Base-by-base conservation (phyloP, 352 stramenopile species). In the Phytophthora litchii region DNA sequence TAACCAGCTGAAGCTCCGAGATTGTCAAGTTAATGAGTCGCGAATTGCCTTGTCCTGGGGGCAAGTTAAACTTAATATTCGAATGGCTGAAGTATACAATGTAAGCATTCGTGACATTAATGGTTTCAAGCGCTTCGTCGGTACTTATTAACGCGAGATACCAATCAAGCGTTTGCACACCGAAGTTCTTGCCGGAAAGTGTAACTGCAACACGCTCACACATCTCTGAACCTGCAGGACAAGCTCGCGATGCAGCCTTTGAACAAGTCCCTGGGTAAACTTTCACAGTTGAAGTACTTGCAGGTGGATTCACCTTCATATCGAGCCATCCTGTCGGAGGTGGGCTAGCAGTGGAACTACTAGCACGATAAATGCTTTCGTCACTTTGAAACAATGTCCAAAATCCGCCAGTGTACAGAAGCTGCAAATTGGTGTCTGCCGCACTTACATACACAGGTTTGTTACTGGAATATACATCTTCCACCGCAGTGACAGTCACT, bases 71-170 rank as follows among this genome's bases (percentile, higher is more conserved):
- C 38, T 77, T 69, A 57, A 89, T 83, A 29, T 64, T 68, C 0
- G 64, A 78, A 62, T 89, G 79, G 48, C 71, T 86, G 58, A 80
- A 89, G 58, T 74, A 85, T 2, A 83, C 42, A 41, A 86, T 72
- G 20, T 83, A 69, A 32, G 62, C 54, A 2, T 35, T 29, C 2
- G 68, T 74, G 16, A 89, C 47, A 47, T 63, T 62, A 13, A 83
- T 56, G 0, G 61, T 49, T 51, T 73, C 62, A 29, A 80, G 53
- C 0, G 21, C 9, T 7, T 40, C 35, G 27, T 74, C 55, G 0
- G 42, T 31, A 6, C 67, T 56, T 1, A 72, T 31, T 3, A 88
- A 54, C 44, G 80, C 58, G 8, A 89, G 70, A 4, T 54, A 52
- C 79, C 79, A 89, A 45, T 78, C 61, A 2, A 56, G 64, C 0